Evolutionary conservation across 2,329 filamentous ascomycete genomes (phyloP), one percentile per base, ranked within the genome.

Genomic region (Mycosphaerella sp.): DNA sequence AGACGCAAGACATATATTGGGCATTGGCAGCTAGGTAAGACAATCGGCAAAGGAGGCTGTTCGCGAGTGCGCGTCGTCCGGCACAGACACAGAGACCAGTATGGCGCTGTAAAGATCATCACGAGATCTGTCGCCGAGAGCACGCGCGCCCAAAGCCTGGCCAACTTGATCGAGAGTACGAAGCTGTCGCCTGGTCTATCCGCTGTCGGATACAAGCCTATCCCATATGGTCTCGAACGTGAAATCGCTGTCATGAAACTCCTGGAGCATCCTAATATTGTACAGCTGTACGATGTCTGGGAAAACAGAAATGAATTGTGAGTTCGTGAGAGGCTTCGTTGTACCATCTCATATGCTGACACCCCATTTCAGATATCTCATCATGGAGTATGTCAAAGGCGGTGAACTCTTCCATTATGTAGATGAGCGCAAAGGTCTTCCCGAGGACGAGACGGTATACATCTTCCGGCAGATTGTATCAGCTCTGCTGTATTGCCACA

Each of bases 161-260:
- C 86, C 11, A 86, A 87, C 46, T 80, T 96, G 59, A 89, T 92
- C 66, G 81, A 84, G 62, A 86, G 84, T 69, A 85, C 87, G 58
- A 78, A 81, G 71, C 58, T 59, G 6, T 58, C 57, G 32, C 42
- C 56, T 7, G 54, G 58, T 5, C 45, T 57, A 9, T 56, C 51
- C 10, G 31, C 57, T n/a, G 58, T 62, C 49, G 64, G 66, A 10
- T 62, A 66, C 54, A 68, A 66, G 48, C 68, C 69, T 1, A 67
- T 71, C 12, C 92, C 92, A 1, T 83, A 92, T 65, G 87, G 90
- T 1, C 87, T 98, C 57, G 92, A 97, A 72, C 81, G 93, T 51
- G 93, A 98, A 69, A 91, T 98, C 40, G 90, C 92, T 32, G 95
- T 98, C 64, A 89, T 98, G 80, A 97, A 96, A 73, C 80, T 97